phyloP scores from a whole-genome alignment of 306 rosid genomes.

The Arachis stenosperma region DNA sequence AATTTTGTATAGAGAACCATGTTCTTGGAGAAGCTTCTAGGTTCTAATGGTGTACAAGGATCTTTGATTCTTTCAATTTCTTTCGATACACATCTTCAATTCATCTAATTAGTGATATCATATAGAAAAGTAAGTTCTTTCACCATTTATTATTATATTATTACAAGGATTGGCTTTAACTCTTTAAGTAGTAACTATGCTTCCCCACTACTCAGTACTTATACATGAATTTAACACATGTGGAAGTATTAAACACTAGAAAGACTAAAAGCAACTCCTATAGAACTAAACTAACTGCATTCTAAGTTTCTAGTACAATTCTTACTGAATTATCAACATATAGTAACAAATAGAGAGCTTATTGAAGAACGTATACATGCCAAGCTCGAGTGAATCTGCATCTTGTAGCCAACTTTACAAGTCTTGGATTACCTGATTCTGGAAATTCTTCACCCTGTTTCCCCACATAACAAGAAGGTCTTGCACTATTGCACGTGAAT shows the following conservation, averaged over 20 bases:
- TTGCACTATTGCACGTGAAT: slow-evolving; percentile 29
- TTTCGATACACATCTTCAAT: slow-evolving; percentile 10
- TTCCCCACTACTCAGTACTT: too few species aligned
- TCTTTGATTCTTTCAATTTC: slow-evolving; percentile 39
- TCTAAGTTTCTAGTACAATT: neutral
- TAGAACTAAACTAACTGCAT: neutral
- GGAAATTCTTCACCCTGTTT: slow-evolving; percentile 19
- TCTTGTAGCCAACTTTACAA: slow-evolving; percentile 13
- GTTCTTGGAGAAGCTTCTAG: slow-evolving; percentile 30
- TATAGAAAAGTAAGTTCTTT: too few species aligned
- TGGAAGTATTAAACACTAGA: slow-evolving; percentile 2
- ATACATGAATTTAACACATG: neutral
- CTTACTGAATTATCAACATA: neutral
- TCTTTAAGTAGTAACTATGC: too few species aligned
- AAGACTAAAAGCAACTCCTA: neutral
- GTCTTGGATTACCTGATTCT: slow-evolving; percentile 26
- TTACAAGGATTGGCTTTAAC: too few species aligned
- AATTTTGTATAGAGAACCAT: slow-evolving; percentile 32
- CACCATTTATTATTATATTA: too few species aligned
- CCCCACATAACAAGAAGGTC: slow-evolving; percentile 7
- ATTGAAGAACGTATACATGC: neutral
- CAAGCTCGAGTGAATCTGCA: slow-evolving; percentile 24
- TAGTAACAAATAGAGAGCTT: neutral
- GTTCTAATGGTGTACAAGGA: slow-evolving; percentile 22
- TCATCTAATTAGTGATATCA: neutral